Evolutionary conservation across 306 rosid genomes (phyloP).

Genomic region (Canavalia gladiata): DNA sequence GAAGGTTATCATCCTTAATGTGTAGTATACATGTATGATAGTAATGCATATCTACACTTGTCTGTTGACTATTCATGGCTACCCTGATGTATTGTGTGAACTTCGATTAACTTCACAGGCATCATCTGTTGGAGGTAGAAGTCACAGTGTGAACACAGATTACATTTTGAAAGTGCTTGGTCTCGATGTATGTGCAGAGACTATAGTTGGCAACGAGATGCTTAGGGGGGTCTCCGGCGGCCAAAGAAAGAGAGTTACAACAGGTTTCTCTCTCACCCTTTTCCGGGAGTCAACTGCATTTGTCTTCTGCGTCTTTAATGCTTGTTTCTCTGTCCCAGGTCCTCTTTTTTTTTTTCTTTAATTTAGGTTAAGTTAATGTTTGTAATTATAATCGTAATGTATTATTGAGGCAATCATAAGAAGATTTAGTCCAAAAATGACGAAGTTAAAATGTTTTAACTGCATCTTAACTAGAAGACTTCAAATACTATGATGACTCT

Average conservation of each 20-base stretch:
- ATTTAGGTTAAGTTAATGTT: not conserved
- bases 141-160: constrained; percentile 81
- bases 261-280: constrained; percentile 63
- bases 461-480: constrained; percentile 35
- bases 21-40: constrained; percentile 10
- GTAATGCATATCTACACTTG: constrained; percentile 1
- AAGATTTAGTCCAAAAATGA: constrained; percentile 4
- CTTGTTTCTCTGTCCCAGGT: not conserved
- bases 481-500: constrained; percentile 24
- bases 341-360: not conserved
- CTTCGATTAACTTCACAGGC: constrained; percentile 66
- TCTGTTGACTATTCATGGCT: constrained; percentile 4
- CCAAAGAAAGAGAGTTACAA: constrained; percentile 90
- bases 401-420: constrained; percentile 13
- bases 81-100: not conserved
- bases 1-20: constrained; percentile 67
- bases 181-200: constrained; percentile 86
- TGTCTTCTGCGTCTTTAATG: constrained; percentile 12
- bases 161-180: constrained; percentile 86
- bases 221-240: constrained; percentile 91
- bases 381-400: constrained; percentile 4
- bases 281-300: constrained; percentile 9
- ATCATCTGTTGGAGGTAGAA: constrained; percentile 82
- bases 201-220: constrained; percentile 88
- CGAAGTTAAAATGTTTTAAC: not conserved